Percentiles rank a stretch among this genome's conserved stretches.
These are phyloP conservation scores for Hyaloscypha finlandica DNA, from an alignment of 495 filamentous ascomycete genomes.

Conservation along the genomic window DNA sequence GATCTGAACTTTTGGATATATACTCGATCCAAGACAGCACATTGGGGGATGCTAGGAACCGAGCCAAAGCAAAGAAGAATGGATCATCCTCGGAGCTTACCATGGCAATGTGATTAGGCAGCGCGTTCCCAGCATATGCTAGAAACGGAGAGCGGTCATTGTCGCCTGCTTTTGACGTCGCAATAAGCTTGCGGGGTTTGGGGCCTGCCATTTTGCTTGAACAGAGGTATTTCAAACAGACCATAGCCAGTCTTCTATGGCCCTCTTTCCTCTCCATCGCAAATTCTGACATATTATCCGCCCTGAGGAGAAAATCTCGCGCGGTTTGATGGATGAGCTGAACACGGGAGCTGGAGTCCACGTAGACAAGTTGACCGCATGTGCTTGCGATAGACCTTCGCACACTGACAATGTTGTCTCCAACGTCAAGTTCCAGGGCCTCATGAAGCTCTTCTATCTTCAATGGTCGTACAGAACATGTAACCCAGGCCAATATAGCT, in stretches of 20 bases:
- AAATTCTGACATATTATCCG: neutral
- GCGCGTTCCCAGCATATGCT: neutral
- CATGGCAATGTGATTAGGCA: neutral
- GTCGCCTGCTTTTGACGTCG: neutral
- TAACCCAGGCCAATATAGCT: constrained; percentile 27
- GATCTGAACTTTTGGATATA: neutral
- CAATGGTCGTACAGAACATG: constrained; percentile 17
- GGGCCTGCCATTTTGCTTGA: neutral
- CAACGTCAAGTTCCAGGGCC: constrained; percentile 19
- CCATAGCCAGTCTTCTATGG: neutral
- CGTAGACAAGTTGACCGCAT: constrained; percentile 43
- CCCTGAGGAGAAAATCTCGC: neutral
- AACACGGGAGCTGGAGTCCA: neutral
- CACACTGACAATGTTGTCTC: constrained; percentile 11
- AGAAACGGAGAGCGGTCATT: neutral
- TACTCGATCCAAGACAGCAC: neutral
- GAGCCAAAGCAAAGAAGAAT: neutral
- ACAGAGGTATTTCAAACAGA: neutral
- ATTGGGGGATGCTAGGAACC: neutral
- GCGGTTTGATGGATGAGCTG: neutral
- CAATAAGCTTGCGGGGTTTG: neutral
- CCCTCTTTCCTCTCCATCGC: neutral
- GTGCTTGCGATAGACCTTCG: neutral
- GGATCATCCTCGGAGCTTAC: neutral
- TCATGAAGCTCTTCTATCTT: constrained; percentile 16